phyloP scores from a whole-genome alignment of 2,329 filamentous ascomycete genomes.

The Rhynchosporium secalis region DNA sequence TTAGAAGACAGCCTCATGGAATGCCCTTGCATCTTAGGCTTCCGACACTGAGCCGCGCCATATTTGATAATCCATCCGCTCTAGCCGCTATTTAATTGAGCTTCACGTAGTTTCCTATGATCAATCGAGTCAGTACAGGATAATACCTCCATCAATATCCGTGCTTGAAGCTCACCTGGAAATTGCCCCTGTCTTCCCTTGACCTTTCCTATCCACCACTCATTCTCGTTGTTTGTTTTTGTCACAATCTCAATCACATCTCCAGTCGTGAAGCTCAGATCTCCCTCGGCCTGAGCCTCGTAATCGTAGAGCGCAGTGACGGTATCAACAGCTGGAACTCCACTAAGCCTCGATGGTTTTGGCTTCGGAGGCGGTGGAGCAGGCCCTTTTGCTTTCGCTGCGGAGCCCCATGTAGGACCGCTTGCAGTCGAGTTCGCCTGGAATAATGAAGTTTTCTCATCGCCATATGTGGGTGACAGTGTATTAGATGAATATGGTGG shows the following conservation, averaged over 20 bases:
- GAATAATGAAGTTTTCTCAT: constrained; percentile 37
- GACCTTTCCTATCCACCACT: constrained; percentile 92
- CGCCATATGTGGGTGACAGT: constrained; percentile 30
- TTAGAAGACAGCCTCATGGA: background rate
- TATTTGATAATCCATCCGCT: constrained; percentile 10
- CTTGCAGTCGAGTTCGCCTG: constrained; percentile 45
- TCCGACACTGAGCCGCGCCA: background rate
- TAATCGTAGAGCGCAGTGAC: constrained; percentile 95
- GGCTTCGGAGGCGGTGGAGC: constrained; percentile 72
- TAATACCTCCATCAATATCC: background rate
- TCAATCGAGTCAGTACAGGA: constrained; percentile 24
- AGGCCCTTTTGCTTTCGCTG: constrained; percentile 66
- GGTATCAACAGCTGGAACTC: constrained; percentile 66
- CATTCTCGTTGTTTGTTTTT: constrained; percentile 86
- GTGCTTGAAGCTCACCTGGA: constrained; percentile 65
- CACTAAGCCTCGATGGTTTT: constrained; percentile 75
- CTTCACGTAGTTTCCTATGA: constrained; percentile 53
- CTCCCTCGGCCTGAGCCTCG: constrained; percentile 90
- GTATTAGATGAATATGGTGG: constrained; percentile 64
- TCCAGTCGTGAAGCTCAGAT: constrained; percentile 84
- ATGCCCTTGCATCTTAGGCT: background rate
- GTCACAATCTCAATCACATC: constrained; percentile 87
- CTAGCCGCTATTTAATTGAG: constrained; percentile 37
- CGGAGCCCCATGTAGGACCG: constrained; percentile 44
- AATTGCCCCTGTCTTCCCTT: constrained; percentile 86